Percentiles rank a stretch among this genome's conserved stretches.
Evolutionary conservation across 2,329 filamentous ascomycete genomes (phyloP).

Genomic region (Venturia nashicola): DNA sequence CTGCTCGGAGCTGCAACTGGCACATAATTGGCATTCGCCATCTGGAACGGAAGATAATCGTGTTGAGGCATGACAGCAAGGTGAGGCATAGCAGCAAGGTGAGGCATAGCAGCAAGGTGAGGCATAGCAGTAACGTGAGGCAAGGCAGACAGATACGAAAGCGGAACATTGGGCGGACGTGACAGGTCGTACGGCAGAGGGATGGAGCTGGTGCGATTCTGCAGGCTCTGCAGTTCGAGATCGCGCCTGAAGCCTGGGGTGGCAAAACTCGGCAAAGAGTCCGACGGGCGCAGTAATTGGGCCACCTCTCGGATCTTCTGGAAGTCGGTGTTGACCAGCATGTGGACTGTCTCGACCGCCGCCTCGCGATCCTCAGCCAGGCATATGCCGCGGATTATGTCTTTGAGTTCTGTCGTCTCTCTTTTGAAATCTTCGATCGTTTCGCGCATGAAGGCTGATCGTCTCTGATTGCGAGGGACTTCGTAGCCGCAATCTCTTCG

Average conservation of each 20-base stretch:
- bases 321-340: not conserved
- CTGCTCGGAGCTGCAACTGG: not conserved
- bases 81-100: no score
- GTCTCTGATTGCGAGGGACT: slow-evolving; percentile 11
- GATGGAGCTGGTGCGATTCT: not conserved
- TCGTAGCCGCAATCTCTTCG: slow-evolving; percentile 13
- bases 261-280: not conserved
- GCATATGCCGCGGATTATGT: slow-evolving; percentile 3
- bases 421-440: slow-evolving; percentile 7
- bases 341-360: not conserved
- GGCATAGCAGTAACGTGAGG: no score
- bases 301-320: not conserved
- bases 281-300: not conserved
- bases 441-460: slow-evolving; percentile 12
- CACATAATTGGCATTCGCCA: not conserved
- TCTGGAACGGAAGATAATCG: not conserved
- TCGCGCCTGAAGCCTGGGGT: not conserved
- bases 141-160: not conserved
- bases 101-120: no score
- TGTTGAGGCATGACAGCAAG: not conserved
- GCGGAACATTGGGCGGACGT: not conserved
- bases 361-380: not conserved
- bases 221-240: not conserved
- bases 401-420: not conserved
- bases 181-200: not conserved